Percentiles rank a stretch among this genome's conserved stretches.
These are phyloP conservation scores for Sanghuangporus baumii DNA, from an alignment of 1,284 basidiomycete species.

Conservation along the genomic window DNA sequence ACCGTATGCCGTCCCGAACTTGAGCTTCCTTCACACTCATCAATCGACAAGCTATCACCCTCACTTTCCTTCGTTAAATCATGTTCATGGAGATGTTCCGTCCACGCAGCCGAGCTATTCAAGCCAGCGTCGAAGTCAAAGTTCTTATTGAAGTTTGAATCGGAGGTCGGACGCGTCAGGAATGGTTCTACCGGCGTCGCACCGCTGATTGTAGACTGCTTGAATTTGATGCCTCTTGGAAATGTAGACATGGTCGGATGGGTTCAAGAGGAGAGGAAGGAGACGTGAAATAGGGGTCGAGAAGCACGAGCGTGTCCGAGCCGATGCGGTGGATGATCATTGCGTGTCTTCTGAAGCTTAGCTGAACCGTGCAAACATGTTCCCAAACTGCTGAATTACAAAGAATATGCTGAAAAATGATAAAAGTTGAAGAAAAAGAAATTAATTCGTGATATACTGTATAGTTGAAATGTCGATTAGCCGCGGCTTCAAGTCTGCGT, in stretches of 20 bases:
- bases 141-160: constrained; percentile 20
- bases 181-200: not conserved
- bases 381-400: too few species aligned
- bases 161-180: constrained; percentile 1
- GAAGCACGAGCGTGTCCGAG: not conserved
- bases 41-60: constrained; percentile 21
- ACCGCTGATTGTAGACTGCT: not conserved
- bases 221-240: constrained; percentile 10
- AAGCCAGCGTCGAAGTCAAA: constrained; percentile 62
- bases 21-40: constrained; percentile 19
- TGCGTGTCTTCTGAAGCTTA: not conserved
- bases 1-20: not conserved
- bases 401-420: too few species aligned
- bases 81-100: constrained; percentile 44
- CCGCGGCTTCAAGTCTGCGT: too few species aligned
- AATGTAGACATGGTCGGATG: constrained; percentile 10
- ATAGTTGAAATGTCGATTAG: too few species aligned
- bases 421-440: not conserved
- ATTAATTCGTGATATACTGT: not conserved
- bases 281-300: not conserved
- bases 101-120: constrained; percentile 72
- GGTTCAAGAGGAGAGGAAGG: not conserved
- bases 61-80: constrained; percentile 16
- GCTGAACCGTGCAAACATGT: not conserved
- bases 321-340: not conserved